Percentiles rank a stretch among this genome's conserved stretches.
Conservation (phyloP, 202 grass and related monocot species). For the Cymbopogon flexuosus region DNA sequence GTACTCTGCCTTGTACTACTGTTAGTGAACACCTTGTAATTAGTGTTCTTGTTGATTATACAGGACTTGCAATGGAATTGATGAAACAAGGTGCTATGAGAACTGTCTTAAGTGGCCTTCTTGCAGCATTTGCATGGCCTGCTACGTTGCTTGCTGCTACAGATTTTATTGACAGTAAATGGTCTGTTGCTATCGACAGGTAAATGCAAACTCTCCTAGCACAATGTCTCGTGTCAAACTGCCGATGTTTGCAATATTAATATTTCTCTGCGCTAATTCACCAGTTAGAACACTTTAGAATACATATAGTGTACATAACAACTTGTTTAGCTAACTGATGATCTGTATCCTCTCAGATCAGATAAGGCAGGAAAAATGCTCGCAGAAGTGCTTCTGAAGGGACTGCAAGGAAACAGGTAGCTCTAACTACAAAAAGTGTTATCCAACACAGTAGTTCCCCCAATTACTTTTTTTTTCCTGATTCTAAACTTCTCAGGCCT, state of each 20-base stretch:
- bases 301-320: not conserved
- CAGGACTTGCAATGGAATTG: constrained; percentile 71
- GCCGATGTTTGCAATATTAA: not conserved
- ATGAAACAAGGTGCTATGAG: constrained; percentile 85
- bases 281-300: not conserved
- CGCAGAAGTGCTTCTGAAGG: constrained; percentile 81
- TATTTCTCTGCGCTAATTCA: not conserved
- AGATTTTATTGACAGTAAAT: constrained; percentile 98
- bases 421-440: not conserved
- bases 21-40: not conserved
- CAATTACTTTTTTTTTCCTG: not conserved
- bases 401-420: constrained; percentile 94
- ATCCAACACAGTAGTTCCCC: not conserved
- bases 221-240: not conserved
- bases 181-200: constrained; percentile 93
- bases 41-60: constrained; percentile 11
- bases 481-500: constrained; percentile 49
- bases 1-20: not conserved
- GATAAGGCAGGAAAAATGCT: constrained; percentile 98
- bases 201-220: constrained; percentile 30
- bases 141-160: constrained; percentile 75
- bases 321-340: constrained; percentile 9
- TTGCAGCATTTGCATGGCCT: constrained; percentile 76
- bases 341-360: constrained; percentile 47
- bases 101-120: constrained; percentile 59